phyloP scores from a whole-genome alignment of 192 early-diverging fungal species.

The Coemansia sp. region DNA sequence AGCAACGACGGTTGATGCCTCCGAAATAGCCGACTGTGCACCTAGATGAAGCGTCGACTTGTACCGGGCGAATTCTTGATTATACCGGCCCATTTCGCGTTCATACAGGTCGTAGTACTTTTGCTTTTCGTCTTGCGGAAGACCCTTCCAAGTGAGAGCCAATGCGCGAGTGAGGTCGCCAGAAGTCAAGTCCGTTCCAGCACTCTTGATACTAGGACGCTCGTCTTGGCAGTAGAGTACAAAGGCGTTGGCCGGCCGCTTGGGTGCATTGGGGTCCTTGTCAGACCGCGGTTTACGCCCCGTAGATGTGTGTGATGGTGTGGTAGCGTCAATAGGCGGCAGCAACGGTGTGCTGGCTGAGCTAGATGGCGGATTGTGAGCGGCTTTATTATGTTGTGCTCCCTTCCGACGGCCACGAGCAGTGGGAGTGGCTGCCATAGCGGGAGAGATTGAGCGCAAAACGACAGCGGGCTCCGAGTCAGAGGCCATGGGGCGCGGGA shows the following conservation, averaged over 20 bases:
- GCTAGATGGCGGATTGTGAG: slow-evolving; percentile 15
- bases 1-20: slow-evolving; percentile 5
- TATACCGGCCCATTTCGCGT: slow-evolving; percentile 48
- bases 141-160: slow-evolving; percentile 50
- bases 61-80: slow-evolving; percentile 48
- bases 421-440: neutral
- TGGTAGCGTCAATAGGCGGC: slow-evolving; percentile 10
- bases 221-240: slow-evolving; percentile 54
- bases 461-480: slow-evolving; percentile 28
- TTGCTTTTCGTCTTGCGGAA: slow-evolving; percentile 43
- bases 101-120: slow-evolving; percentile 50
- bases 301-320: neutral
- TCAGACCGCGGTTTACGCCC: slow-evolving; percentile 27
- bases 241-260: slow-evolving; percentile 54
- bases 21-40: slow-evolving; percentile 8
- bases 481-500: slow-evolving; percentile 24
- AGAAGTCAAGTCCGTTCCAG: slow-evolving; percentile 32
- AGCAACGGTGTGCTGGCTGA: slow-evolving; percentile 32
- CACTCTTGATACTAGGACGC: slow-evolving; percentile 46
- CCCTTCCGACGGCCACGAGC: slow-evolving; percentile 19
- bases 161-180: slow-evolving; percentile 52
- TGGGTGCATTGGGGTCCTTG: slow-evolving; percentile 53
- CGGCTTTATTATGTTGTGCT: neutral
- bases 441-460: slow-evolving; percentile 1
- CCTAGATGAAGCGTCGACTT: slow-evolving; percentile 13